A percentile compares a stretch with the other conserved stretches of the same genome.
These are phyloP conservation scores for Leucosporidium creatinivorum DNA, from an alignment of 768 basidiomycete species.

Conservation along the genomic window DNA sequence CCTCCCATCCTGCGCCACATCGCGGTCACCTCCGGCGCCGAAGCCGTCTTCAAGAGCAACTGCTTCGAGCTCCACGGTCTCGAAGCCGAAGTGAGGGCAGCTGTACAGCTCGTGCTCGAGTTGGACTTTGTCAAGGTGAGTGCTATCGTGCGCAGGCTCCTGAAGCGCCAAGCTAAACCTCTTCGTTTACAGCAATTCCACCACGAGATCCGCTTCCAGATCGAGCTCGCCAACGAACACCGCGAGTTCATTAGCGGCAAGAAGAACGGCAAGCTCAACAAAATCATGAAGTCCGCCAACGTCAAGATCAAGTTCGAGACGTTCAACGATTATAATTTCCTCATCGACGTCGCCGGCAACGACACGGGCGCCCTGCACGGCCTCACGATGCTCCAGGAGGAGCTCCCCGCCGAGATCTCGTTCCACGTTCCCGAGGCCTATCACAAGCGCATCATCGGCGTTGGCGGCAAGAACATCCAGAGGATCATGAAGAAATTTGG, in stretches of 20 bases:
- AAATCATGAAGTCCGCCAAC: constrained; percentile 95
- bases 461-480: constrained; percentile 94
- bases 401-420: constrained; percentile 94
- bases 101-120: constrained; percentile 77
- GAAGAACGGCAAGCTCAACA: constrained; percentile 99
- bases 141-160: not conserved
- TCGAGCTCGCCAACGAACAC: constrained; percentile 94
- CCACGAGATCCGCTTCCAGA: constrained; percentile 95
- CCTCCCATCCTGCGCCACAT: constrained; percentile 78
- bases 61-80: constrained; percentile 95
- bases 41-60: constrained; percentile 93
- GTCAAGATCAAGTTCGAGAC: constrained; percentile 99
- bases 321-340: constrained; percentile 58
- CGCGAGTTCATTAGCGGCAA: constrained; percentile 98
- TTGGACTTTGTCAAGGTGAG: constrained; percentile 82
- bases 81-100: constrained; percentile 80
- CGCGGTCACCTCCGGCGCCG: constrained; percentile 76
- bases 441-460: constrained; percentile 98
- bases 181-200: constrained; percentile 62
- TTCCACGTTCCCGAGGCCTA: constrained; percentile 98
- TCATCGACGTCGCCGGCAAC: constrained; percentile 33
- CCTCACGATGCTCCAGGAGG: constrained; percentile 82
- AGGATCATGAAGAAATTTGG: constrained; percentile 99
- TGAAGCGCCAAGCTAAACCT: not conserved
- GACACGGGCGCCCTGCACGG: constrained; percentile 67